A percentile compares a stretch with the other conserved stretches of the same genome.
These are phyloP conservation scores for Coleophoma cylindrospora DNA, from an alignment of 2,329 filamentous ascomycete species.

Conservation along the genomic window DNA sequence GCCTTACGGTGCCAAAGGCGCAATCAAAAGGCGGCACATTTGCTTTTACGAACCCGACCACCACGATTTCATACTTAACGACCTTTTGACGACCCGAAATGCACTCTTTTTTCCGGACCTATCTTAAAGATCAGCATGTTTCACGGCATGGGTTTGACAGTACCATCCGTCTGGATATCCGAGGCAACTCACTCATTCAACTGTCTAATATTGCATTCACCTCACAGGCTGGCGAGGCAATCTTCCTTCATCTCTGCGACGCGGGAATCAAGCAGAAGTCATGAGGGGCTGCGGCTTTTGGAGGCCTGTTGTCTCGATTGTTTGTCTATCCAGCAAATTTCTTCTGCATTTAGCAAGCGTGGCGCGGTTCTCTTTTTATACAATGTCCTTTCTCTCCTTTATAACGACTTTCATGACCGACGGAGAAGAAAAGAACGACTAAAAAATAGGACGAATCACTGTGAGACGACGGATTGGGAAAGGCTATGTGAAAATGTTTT, in stretches of 20 bases:
- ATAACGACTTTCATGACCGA: conserved; percentile 8
- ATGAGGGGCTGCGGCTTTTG: no score
- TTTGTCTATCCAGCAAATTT: conserved; percentile 4
- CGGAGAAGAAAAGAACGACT: conserved; percentile 1
- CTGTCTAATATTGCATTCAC: conserved; percentile 10
- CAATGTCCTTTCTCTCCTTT: no score
- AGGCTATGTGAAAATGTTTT: no score
- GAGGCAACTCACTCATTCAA: conserved; percentile 24
- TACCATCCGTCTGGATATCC: conserved; percentile 21
- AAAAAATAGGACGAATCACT: no score
- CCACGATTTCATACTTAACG: conserved; percentile 11
- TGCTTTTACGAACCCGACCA: conserved; percentile 5
- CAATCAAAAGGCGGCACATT: conserved; percentile 14
- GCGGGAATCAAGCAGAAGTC: no score
- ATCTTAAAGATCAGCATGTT: conserved; percentile 15
- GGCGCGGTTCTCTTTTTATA: conserved; percentile 8
- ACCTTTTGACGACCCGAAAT: conserved; percentile 10
- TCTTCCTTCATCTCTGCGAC: no score
- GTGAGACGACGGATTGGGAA: no score
- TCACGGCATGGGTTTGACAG: conserved; percentile 23
- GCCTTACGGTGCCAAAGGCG: conserved; percentile 4
- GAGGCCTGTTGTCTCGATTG: no score
- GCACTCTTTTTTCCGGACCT: not conserved
- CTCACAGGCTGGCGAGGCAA: no score
- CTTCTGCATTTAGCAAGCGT: conserved; percentile 26